Base-by-base conservation (phyloP, 1,284 basidiomycete genomes). In the Marasmius sp. region DNA sequence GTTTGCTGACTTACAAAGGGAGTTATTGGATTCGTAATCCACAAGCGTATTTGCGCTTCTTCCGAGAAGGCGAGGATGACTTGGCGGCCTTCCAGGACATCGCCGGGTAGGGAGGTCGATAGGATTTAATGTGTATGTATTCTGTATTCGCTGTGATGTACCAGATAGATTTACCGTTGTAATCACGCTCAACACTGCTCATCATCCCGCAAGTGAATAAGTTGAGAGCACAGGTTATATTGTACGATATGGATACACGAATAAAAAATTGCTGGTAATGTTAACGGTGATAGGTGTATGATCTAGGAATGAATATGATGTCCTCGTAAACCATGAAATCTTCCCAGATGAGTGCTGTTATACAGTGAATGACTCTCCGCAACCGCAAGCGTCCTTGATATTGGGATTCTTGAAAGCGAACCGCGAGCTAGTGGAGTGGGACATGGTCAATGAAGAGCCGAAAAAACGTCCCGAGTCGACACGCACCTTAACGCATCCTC, bases 371-470 rank as follows among this genome's bases (percentile, higher is more conserved):
- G 92, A 95, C 77, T 97, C 95, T 68, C 95, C 95, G 71, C 95
- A 97, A 60, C 95, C 95, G 74, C 95, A 97, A 11, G 93, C 92
- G 71, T 97, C 95, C 77, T 92, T 93, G 70, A 93, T 86, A 73
- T 93, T 92, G 14, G 91, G 91, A 72, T 93, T 97, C 78, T 92
- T 90, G 78, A 98, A 97, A 33, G 92, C 88, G 70, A 98, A 97
- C 77, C 93, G 95, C 59, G 94, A 89, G 72, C 93, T 94, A 37
- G 38, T 39, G 33, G 38, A 51, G 41, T 39, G 5, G 20, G 1
- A 22, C 50, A n/a, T 27, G 22, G 18, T 54, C 20, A 60, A 6
- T n/a, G 50, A 60, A 43, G 49, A 22, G 5, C 57, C 58, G 36
- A 52, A 52, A 18, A 61, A 49, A 11, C 14, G 47, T 18, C 18